A percentile compares a stretch with the other conserved stretches of the same genome.
Evolutionary conservation across 179 eudicot species (phyloP).

Genomic region (Spinacia oleracea): DNA sequence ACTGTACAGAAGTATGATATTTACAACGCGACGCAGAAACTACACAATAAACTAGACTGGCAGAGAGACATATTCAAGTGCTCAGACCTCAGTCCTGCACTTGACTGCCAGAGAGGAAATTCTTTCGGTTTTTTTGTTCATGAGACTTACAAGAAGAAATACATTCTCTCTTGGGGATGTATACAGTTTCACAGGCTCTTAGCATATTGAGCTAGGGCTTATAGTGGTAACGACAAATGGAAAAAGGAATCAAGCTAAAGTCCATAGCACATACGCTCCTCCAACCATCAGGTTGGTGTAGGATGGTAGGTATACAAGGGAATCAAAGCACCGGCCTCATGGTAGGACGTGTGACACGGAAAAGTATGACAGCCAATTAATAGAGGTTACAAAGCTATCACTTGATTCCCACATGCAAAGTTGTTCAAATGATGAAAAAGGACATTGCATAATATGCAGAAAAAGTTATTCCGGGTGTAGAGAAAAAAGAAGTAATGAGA

Average conservation of each 20-base stretch:
- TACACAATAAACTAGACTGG: no score
- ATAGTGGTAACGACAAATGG: neutral
- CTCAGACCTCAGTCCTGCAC: neutral
- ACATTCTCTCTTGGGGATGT: neutral
- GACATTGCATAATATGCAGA: neutral
- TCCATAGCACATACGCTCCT: neutral
- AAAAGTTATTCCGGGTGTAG: neutral
- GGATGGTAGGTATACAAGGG: neutral
- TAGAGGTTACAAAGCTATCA: slow-evolving; percentile 1
- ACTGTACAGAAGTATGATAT: no score
- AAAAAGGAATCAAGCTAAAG: slow-evolving; percentile 1
- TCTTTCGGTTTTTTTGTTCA: neutral
- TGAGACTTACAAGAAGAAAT: neutral
- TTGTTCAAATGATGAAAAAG: neutral
- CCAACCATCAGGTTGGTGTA: neutral
- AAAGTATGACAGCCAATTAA: slow-evolving; percentile 2
- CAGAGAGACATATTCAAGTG: neutral
- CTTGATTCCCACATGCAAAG: neutral
- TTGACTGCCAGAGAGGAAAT: neutral
- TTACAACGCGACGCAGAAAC: no score
- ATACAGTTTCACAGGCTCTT: neutral
- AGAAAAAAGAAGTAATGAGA: slow-evolving; percentile 1
- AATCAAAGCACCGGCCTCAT: slow-evolving; percentile 4
- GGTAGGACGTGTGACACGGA: slow-evolving; percentile 1
- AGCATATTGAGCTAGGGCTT: neutral